A percentile compares a stretch with the other conserved stretches of the same genome.
Evolutionary conservation across 768 basidiomycete species (phyloP).

Genomic region (Termitomyces sp.): DNA sequence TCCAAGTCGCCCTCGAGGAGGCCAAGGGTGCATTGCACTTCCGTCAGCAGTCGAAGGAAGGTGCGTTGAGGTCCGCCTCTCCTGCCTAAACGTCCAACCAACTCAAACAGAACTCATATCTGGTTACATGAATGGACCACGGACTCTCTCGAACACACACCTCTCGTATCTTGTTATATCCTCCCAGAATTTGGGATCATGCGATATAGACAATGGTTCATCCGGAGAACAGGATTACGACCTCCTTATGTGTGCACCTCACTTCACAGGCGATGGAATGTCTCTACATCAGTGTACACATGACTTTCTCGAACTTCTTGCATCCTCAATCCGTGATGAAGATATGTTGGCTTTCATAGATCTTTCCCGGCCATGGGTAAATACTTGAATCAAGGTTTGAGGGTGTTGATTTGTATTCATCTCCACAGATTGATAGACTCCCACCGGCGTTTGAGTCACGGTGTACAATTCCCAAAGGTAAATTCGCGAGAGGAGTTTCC

Average conservation of each 20-base stretch:
- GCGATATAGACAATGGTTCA: not conserved
- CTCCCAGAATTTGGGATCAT: not conserved
- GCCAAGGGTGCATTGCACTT: constrained; percentile 40
- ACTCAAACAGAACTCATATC: constrained; percentile 39
- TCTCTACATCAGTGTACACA: constrained; percentile 62
- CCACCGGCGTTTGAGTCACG: constrained; percentile 26
- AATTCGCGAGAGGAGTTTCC: constrained; percentile 33
- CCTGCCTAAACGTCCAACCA: not conserved
- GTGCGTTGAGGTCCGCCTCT: constrained; percentile 22
- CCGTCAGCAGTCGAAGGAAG: constrained; percentile 36
- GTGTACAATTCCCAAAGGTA: constrained; percentile 14
- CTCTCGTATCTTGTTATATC: constrained; percentile 47
- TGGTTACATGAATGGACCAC: constrained; percentile 58
- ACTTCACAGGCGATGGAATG: constrained; percentile 70
- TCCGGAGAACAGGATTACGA: constrained; percentile 22
- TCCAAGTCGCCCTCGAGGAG: constrained; percentile 34
- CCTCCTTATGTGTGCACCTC: constrained; percentile 57
- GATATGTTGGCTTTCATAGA: constrained; percentile 16
- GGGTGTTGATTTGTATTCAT: not conserved
- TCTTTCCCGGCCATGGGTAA: constrained; percentile 17
- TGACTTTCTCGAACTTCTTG: constrained; percentile 50
- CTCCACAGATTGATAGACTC: constrained; percentile 10
- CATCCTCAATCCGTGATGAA: constrained; percentile 18
- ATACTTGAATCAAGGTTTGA: not conserved
- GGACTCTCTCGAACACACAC: constrained; percentile 47